Conservation (phyloP, 257 asterid genomes). For the Solanum etuberosum region DNA sequence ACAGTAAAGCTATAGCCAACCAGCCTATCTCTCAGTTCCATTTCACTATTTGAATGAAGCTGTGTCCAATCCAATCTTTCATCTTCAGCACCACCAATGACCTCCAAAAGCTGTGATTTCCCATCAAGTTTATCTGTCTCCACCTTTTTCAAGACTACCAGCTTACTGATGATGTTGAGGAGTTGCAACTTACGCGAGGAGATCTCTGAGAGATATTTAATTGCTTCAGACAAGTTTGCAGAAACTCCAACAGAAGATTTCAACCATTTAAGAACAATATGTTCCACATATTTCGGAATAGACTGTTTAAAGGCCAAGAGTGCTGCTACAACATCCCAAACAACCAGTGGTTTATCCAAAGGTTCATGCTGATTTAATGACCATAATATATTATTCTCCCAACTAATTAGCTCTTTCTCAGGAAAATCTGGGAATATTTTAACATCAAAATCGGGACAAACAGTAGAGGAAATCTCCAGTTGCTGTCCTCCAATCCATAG, state of each 20-base stretch:
- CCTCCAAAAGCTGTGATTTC: constrained; percentile 19
- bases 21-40: constrained; percentile 72
- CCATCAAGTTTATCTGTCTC: constrained; percentile 10
- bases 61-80: constrained; percentile 40
- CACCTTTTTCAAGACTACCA: constrained; percentile 36
- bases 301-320: constrained; percentile 59
- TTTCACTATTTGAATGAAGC: constrained; percentile 48
- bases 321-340: constrained; percentile 74
- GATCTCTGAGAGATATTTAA: constrained; percentile 27
- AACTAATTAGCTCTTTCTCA: constrained; percentile 45
- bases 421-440: constrained; percentile 46
- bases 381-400: constrained; percentile 65
- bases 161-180: constrained; percentile 56
- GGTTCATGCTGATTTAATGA: constrained; percentile 39
- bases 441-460: constrained; percentile 21
- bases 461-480: constrained; percentile 27
- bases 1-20: constrained; percentile 38
- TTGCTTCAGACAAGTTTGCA: constrained; percentile 23
- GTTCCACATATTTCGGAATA: constrained; percentile 36
- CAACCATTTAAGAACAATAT: constrained; percentile 56
- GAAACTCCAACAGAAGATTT: constrained; percentile 27
- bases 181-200: constrained; percentile 73
- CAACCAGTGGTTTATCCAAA: constrained; percentile 37
- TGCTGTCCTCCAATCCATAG: constrained; percentile 95
- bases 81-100: constrained; percentile 14